Conservation (phyloP, 352 stramenopile species). For the Pythium coloratum region DNA sequence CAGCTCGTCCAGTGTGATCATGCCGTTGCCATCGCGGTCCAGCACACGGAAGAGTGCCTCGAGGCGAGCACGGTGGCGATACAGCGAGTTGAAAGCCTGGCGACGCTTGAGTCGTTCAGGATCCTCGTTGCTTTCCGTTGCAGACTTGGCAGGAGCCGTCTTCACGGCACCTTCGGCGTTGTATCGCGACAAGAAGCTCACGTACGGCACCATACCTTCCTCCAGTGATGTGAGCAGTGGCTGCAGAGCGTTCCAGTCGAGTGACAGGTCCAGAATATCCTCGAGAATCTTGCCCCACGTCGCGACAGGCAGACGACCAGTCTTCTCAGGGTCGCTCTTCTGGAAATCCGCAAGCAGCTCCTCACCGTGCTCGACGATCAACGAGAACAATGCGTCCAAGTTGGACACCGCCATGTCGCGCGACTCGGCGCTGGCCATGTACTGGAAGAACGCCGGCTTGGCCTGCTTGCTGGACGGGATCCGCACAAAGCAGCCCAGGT, state of each 20-base stretch:
- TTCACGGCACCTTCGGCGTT: constrained; percentile 48
- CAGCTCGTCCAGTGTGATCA: constrained; percentile 80
- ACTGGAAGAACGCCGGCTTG: constrained; percentile 87
- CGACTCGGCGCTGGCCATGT: constrained; percentile 81
- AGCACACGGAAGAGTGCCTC: constrained; percentile 84
- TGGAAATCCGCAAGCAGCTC: constrained; percentile 68
- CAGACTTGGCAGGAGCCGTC: constrained; percentile 3
- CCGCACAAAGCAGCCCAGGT: constrained; percentile 84
- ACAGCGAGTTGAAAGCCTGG: constrained; percentile 79
- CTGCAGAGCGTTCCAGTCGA: constrained; percentile 79
- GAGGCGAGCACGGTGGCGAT: constrained; percentile 75
- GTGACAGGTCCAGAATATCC: constrained; percentile 71
- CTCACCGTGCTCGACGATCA: constrained; percentile 75
- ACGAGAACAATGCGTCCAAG: constrained; percentile 80
- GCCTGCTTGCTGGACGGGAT: constrained; percentile 61
- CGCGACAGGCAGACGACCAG: constrained; percentile 44
- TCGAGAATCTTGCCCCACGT: constrained; percentile 73
- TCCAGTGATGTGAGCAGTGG: constrained; percentile 75
- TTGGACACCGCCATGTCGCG: constrained; percentile 82
- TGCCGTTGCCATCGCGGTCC: constrained; percentile 81
- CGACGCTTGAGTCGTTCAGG: constrained; percentile 53
- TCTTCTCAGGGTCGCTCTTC: constrained; percentile 44
- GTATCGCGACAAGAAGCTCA: constrained; percentile 76
- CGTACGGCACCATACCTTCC: constrained; percentile 69
- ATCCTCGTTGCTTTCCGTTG: constrained; percentile 25